Evolutionary conservation across 805 yeast species (phyloP).

Genomic region (Schwanniomyces sp.): DNA sequence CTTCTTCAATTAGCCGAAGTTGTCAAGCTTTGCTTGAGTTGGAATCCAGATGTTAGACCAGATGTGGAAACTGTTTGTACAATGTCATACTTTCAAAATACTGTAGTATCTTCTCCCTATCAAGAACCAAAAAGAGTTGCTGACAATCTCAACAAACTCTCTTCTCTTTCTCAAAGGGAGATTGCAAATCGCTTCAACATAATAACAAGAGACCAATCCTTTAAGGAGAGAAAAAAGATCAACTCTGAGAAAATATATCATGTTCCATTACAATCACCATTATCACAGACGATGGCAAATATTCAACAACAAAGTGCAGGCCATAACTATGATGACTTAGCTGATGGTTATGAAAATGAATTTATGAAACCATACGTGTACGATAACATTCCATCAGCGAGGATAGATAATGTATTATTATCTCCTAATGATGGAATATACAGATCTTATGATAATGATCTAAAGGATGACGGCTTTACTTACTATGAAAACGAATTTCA

Average conservation of each 20-base stretch:
- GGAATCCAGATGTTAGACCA: constrained; percentile 77
- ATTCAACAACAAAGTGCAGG: background rate
- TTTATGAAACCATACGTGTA: constrained; percentile 6
- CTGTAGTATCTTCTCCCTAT: constrained; percentile 22
- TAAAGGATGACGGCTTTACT: constrained; percentile 1
- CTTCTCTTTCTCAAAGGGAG: background rate
- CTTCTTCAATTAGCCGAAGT: constrained; percentile 40
- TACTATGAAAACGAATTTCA: constrained; percentile 6
- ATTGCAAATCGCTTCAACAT: background rate
- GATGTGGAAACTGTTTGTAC: constrained; percentile 48
- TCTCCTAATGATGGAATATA: constrained; percentile 4
- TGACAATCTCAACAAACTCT: background rate
- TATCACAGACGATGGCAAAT: background rate
- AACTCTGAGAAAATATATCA: background rate
- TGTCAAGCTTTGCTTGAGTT: constrained; percentile 55
- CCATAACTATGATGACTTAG: constrained; percentile 14
- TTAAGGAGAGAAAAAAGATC: background rate
- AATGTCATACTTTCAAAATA: constrained; percentile 55
- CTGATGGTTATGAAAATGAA: constrained; percentile 19
- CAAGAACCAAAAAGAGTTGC: constrained; percentile 13
- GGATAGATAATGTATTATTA: constrained; percentile 4
- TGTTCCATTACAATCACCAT: background rate
- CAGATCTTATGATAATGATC: background rate
- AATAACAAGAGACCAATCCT: background rate
- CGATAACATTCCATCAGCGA: background rate